A percentile compares a stretch with the other conserved stretches of the same genome.
Evolutionary conservation across 306 rosid species (phyloP).

Genomic region (Lathyrus oleraceus): DNA sequence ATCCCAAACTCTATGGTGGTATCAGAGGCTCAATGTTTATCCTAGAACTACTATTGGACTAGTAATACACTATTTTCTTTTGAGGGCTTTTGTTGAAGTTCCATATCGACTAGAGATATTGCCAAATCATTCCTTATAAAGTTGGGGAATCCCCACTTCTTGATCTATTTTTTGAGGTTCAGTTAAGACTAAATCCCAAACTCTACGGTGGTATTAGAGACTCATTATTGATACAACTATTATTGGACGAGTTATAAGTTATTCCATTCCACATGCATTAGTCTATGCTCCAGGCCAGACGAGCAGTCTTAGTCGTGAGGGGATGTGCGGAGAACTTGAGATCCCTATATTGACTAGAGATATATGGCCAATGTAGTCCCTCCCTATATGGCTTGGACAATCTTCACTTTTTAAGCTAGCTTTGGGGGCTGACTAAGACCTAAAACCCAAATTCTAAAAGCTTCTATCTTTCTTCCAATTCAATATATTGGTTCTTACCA

Average conservation of each 20-base stretch:
- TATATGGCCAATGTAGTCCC: background rate
- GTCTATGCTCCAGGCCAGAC: background rate
- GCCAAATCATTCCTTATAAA: background rate
- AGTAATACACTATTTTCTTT: background rate
- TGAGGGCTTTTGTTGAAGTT: background rate
- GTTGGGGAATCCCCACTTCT: background rate
- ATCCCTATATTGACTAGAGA: slow-evolving; percentile 7
- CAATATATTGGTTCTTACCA: background rate
- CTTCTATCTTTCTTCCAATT: slow-evolving; percentile 1
- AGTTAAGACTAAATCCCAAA: background rate
- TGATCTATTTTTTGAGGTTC: background rate
- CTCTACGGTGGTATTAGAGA: background rate
- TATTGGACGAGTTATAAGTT: too few relatives aligned
- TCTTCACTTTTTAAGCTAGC: background rate
- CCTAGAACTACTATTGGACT: too few relatives aligned
- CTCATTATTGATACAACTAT: background rate
- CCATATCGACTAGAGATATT: background rate
- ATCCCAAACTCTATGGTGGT: background rate
- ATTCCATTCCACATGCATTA: background rate
- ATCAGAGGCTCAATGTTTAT: background rate
- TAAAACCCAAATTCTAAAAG: slow-evolving; percentile 3
- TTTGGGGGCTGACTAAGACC: background rate
- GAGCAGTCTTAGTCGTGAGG: background rate
- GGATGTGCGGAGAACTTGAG: background rate
- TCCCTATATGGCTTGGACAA: background rate